Evolutionary conservation across 805 yeast species (phyloP), one percentile per base, ranked within the genome.

Genomic region (Candida hispaniensis): DNA sequence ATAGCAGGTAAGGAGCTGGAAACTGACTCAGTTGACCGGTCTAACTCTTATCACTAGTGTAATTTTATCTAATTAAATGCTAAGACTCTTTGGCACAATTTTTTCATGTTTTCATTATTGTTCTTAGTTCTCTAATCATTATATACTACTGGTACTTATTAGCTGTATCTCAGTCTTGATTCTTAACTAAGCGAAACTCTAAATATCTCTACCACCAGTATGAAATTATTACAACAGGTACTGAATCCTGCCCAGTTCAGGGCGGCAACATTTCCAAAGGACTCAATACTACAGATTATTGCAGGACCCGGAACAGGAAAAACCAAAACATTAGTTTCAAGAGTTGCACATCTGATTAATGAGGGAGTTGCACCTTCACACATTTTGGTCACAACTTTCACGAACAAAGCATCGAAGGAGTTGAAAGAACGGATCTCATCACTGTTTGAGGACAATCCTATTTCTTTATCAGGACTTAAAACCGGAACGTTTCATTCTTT

Each of bases 401-500:
- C 97, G 8, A 80, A 81, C 47, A 81, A 79, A 47, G 97, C 98
- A 0, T 93, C 96, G 2, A 68, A 64, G 34, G 97, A 88, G 56
- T 76, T 88, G 80, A 57, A 61, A 8, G 77, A 71, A 18, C 62
- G 97, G 25, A 55, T 88, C 14, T 40, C 38, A 5, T n/a, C n/a
- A 2, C 12, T 45, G 12, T 33, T 49, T 4, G 48, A 39, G n/a
- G 45, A 39, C 10, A 32, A 42, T 2, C 49, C 60, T 1, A 56
- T 62, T 20, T 44, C 63, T 3, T 51, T 60, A 1, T 62, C 64
- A 29, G 22, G 41, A 1, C 54, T 88, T 13, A 56, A 75, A 39
- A 71, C 86, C 19, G 97, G 96, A 1, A 91, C 97, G 0, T 88
- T 88, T 54, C 98, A 88, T 54, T 72, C 93, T 30, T 66, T 88